Evolutionary conservation across 352 stramenopile species (phyloP).

Genomic region (Salisapilia sapeloensis): DNA sequence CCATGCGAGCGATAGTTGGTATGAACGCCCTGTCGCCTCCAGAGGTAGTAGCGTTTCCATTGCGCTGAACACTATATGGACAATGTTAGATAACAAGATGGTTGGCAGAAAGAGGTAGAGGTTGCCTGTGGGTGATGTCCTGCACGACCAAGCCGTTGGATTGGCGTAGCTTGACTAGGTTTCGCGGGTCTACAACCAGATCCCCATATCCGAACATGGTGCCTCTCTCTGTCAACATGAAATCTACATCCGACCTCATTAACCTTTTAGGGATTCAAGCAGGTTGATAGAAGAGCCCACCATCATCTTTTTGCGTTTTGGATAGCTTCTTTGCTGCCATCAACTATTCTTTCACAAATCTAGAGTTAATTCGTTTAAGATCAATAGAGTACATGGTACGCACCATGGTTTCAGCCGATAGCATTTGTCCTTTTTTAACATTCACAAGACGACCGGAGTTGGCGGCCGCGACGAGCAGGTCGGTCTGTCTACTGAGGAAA

Average conservation of each 20-base stretch:
- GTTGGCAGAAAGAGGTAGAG: neutral
- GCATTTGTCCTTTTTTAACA: slow-evolving; percentile 82
- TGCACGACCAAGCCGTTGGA: slow-evolving; percentile 61
- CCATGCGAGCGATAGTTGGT: slow-evolving; percentile 70
- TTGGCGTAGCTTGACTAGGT: slow-evolving; percentile 48
- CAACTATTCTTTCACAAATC: slow-evolving; percentile 12
- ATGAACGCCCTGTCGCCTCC: slow-evolving; percentile 67
- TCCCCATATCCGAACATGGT: slow-evolving; percentile 82
- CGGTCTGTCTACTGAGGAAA: slow-evolving; percentile 80
- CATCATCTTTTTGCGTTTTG: slow-evolving; percentile 28
- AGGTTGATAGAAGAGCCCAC: slow-evolving; percentile 10
- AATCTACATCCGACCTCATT: slow-evolving; percentile 17
- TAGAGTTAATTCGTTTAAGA: too few species aligned
- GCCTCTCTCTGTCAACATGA: slow-evolving; percentile 76
- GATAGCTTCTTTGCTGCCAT: slow-evolving; percentile 57
- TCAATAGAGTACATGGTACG: neutral
- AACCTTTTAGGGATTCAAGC: too few species aligned
- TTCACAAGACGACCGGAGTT: slow-evolving; percentile 63
- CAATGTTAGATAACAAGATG: slow-evolving; percentile 11
- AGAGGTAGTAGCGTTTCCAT: slow-evolving; percentile 25
- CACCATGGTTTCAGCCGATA: slow-evolving; percentile 70
- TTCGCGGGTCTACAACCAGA: slow-evolving; percentile 71
- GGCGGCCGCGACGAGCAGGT: slow-evolving; percentile 67
- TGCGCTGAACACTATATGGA: slow-evolving; percentile 42
- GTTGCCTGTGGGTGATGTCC: slow-evolving; percentile 65